Base-by-base conservation (phyloP, 768 basidiomycete genomes). In the Podaxis sp. region DNA sequence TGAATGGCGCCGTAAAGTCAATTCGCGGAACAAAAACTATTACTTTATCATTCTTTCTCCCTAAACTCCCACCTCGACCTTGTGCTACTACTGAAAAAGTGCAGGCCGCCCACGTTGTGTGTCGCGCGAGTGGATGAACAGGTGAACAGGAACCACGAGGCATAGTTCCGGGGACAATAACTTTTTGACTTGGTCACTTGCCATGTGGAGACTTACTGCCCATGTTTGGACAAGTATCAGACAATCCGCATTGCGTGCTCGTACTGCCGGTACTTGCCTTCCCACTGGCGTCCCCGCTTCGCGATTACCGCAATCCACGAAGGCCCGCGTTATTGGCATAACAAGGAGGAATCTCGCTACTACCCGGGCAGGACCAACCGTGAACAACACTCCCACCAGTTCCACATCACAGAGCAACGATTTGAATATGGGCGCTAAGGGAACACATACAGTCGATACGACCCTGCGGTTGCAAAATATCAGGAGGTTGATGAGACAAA, bases 401-500 rank as follows among this genome's bases (percentile, higher is more conserved):
- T 25, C 47, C 1, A 21, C 36, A 23, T 18, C 13, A 44, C 52
- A 14, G 40, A 55, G 5, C 3, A 38, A 50, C 36, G 42, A 47
- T 25, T 28, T 47, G 44, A 47, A 62, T 35, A 80, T 79, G 78
- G 75, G 72, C 61, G 75, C 73, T 61, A 65, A 63, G 53, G 74
- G 72, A 13, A 69, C 68, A 10, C 76, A 78, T 32, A 84, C 75
- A 2, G 83, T 91, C 27, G 67, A 87, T 71, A 92, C 91, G 3
- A 77, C 84, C 2, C 73, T 82, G 53, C 79, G 89, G 56, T 78
- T 96, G 5, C 75, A 77, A 21, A 77, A 73, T 51, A 78, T 96
- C 52, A 78, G 93, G 51, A 80, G 82, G 70, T 75, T 92, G 67
- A 90, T 96, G 91, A 79, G 74, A 58, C 71, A 78, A 66, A 74